phyloP scores from a whole-genome alignment of 2,329 filamentous ascomycete species.

The Paraconiothyrium sp. region DNA sequence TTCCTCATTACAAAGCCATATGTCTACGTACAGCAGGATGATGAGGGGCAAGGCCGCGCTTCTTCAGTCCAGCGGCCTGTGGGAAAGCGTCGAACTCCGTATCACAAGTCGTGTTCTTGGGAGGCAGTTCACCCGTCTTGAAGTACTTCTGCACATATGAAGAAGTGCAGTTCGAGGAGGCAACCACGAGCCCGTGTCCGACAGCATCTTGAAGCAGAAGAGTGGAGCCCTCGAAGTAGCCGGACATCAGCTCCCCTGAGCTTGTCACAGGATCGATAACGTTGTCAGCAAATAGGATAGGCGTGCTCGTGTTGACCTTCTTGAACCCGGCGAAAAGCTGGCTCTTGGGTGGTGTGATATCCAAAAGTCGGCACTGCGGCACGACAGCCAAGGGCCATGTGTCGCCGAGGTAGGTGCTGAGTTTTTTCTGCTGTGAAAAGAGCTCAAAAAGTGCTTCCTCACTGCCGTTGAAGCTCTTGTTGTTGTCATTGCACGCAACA shows the following conservation, averaged over 20 bases:
- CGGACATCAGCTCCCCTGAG: slow-evolving; percentile 48
- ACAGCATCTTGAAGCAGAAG: slow-evolving; percentile 52
- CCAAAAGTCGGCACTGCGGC: slow-evolving; percentile 18
- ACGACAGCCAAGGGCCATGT: slow-evolving; percentile 11
- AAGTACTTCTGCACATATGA: slow-evolving; percentile 15
- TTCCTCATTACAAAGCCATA: neutral
- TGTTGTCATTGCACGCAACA: slow-evolving; percentile 24
- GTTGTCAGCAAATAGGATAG: slow-evolving; percentile 64
- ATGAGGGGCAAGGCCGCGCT: neutral
- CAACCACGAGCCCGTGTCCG: slow-evolving; percentile 15
- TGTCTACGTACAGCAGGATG: neutral
- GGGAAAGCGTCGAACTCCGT: slow-evolving; percentile 40
- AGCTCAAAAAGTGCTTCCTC: slow-evolving; percentile 12
- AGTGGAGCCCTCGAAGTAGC: slow-evolving; percentile 50
- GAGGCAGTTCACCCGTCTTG: slow-evolving; percentile 17
- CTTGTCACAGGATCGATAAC: slow-evolving; percentile 62
- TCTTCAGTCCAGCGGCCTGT: neutral
- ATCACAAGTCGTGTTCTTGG: slow-evolving; percentile 17
- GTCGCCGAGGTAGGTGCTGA: slow-evolving; percentile 21
- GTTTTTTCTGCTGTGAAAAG: slow-evolving; percentile 2
- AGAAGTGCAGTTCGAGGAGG: slow-evolving; percentile 15
- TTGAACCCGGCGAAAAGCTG: slow-evolving; percentile 21
- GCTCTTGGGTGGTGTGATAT: slow-evolving; percentile 19
- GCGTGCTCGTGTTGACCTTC: slow-evolving; percentile 30
- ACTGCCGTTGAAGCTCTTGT: slow-evolving; percentile 17